Evolutionary conservation across 1,284 basidiomycete genomes (phyloP), one percentile per base, ranked within the genome.

Genomic region (Puccinia triticina): DNA sequence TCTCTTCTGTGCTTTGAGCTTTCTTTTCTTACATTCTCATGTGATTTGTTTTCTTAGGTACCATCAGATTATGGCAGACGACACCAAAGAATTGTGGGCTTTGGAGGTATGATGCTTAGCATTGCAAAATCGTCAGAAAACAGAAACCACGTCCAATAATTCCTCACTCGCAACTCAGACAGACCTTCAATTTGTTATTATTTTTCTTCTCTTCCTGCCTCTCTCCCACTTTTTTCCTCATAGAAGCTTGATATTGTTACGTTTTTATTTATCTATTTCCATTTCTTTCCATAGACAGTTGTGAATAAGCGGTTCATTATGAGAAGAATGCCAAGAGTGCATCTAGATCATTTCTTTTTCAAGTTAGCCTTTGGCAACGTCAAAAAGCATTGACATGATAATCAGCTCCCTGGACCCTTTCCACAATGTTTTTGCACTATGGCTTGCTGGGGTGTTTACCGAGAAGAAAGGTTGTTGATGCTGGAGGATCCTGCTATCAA

Each of bases 11-110:
- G n/a, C n/a, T n/a, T n/a, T n/a, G n/a, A n/a, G 23, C 10, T 66
- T 57, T 26, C 7, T 57, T 26, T 57, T 26, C n/a, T n/a, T n/a
- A n/a, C n/a, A n/a, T n/a, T n/a, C n/a, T n/a, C n/a, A n/a, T n/a
- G n/a, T n/a, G 34, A 32, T 73, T 61, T 23, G 14, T 3, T 16
- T 12, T 43, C 59, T n/a, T 61, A 80, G 77, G 77, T 26, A 80
- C 77, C 23, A 80, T 80, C 34, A 48, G 77, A 37, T 61, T 80
- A 57, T 80, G 77, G 77, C 77, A 80, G 71, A 80, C 77, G 34
- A 72, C 77, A 29, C 77, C 77, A 14, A 80, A 80, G 59, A 80
- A 80, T 53, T 80, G 73, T 48, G 77, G 77, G 40, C 67, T 80
- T 16, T 80, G 77, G 77, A 64, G 77, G 37, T 80, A 80, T 48